phyloP scores from a whole-genome alignment of 1,139 yeast species.

The Suhomyces bolitotheri region DNA sequence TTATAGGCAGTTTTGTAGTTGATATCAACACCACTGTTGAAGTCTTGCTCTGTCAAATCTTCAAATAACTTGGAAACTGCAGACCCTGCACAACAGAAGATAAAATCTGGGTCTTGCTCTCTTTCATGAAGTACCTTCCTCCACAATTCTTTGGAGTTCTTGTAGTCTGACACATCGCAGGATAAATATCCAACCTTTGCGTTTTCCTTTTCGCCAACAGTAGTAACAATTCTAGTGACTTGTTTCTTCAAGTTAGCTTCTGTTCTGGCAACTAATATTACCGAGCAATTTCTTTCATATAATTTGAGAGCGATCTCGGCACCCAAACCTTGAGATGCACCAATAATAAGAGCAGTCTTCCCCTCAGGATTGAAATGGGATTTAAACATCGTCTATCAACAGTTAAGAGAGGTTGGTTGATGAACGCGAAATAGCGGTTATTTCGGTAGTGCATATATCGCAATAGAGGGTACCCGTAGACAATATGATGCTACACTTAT shows the following conservation, averaged over 20 bases:
- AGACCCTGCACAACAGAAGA: conserved; percentile 87
- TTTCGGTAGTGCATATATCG: too few species aligned
- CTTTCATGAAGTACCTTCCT: conserved; percentile 18
- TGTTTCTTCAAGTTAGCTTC: conserved; percentile 53
- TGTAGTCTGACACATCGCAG: conserved; percentile 68
- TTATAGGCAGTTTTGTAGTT: conserved; percentile 77
- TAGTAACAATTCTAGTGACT: conserved; percentile 39
- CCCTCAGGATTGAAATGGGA: conserved; percentile 37
- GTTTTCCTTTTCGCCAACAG: conserved; percentile 4
- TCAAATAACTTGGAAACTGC: conserved; percentile 76
- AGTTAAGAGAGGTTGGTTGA: too few species aligned
- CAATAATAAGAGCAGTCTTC: conserved; percentile 76
- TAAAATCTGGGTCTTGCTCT: conserved; percentile 60
- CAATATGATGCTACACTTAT: too few species aligned
- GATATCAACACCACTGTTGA: conserved; percentile 60
- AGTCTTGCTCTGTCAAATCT: conserved; percentile 60
- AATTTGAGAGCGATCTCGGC: conserved; percentile 68
- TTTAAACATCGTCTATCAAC: conserved; percentile 21
- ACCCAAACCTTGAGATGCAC: conserved; percentile 96
- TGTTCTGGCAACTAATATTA: conserved; percentile 76
- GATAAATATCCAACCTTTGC: conserved; percentile 49
- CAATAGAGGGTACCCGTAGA: too few species aligned
- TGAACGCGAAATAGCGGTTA: too few species aligned
- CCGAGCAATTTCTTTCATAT: conserved; percentile 58
- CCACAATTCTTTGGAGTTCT: conserved; percentile 46